Conservation (phyloP, 305 asterid genomes). For the Coffea humblotiana region DNA sequence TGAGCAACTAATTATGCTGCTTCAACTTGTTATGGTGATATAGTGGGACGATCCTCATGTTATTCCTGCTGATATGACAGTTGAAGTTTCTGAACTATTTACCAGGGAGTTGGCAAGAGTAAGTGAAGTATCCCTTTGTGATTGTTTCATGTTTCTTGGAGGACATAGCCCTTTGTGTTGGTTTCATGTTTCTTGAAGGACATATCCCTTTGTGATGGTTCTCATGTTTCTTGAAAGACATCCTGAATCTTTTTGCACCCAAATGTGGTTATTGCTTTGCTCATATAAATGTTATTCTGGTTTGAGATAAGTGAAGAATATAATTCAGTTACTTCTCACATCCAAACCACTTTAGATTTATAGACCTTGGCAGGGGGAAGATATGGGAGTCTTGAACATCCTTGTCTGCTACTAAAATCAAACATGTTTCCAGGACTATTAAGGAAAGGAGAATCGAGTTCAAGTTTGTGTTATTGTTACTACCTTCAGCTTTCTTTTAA, state of each 20-base stretch:
- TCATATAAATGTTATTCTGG: not conserved
- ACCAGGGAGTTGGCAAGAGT: slow-evolving; percentile 94
- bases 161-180: not conserved
- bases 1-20: slow-evolving; percentile 23
- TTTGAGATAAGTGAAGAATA: not conserved
- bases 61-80: slow-evolving; percentile 81
- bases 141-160: not conserved
- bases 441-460: not conserved
- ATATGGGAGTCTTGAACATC: not conserved
- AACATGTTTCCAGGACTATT: not conserved
- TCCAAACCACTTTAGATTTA: not conserved
- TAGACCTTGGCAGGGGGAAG: not conserved
- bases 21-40: slow-evolving; percentile 27
- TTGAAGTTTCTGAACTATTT: slow-evolving; percentile 94
- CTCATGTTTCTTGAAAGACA: too few species aligned
- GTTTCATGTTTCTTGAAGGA: too few species aligned
- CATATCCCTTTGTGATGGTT: too few species aligned
- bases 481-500: not conserved
- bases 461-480: not conserved
- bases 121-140: slow-evolving; percentile 24
- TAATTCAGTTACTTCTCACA: not conserved
- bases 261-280: not conserved
- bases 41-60: slow-evolving; percentile 98
- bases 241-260: too few species aligned
- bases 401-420: not conserved